A percentile compares a stretch with the other conserved stretches of the same genome.
These are phyloP conservation scores for Cornus suecica DNA, from an alignment of 148 eudicot genomes.

Conservation along the genomic window DNA sequence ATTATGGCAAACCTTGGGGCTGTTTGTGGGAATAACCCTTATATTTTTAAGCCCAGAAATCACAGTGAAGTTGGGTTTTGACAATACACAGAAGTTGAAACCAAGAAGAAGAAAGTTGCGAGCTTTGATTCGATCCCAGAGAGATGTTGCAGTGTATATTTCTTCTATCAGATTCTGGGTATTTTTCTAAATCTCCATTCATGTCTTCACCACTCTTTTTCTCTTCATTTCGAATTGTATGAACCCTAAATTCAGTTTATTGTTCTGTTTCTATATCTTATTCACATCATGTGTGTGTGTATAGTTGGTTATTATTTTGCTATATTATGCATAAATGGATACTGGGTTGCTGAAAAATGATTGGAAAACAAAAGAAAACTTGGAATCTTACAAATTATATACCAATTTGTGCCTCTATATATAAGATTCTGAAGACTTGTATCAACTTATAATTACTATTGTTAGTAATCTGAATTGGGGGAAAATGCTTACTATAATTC, in stretches of 20 bases:
- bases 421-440: neutral
- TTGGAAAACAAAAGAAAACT: too few relatives aligned
- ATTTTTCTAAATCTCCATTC: neutral
- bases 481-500: neutral
- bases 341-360: too few relatives aligned
- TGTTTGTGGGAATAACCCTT: too few relatives aligned
- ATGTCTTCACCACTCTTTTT: too few relatives aligned
- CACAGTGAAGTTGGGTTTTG: too few relatives aligned
- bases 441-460: neutral
- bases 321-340: neutral
- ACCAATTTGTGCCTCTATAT: neutral
- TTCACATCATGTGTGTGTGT: neutral
- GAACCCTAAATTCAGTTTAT: too few relatives aligned
- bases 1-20: too few relatives aligned
- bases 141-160: conserved; percentile 65
- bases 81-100: too few relatives aligned
- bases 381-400: neutral
- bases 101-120: too few relatives aligned
- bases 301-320: too few relatives aligned
- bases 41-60: too few relatives aligned
- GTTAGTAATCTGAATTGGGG: neutral
- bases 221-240: neutral
- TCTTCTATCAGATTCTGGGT: conserved; percentile 68
- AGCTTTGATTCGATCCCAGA: too few relatives aligned
- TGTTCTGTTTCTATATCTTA: neutral